These are phyloP conservation scores for Tetragonia tetragonoides DNA, from an alignment of 148 eudicot genomes.

Conservation along the genomic window DNA sequence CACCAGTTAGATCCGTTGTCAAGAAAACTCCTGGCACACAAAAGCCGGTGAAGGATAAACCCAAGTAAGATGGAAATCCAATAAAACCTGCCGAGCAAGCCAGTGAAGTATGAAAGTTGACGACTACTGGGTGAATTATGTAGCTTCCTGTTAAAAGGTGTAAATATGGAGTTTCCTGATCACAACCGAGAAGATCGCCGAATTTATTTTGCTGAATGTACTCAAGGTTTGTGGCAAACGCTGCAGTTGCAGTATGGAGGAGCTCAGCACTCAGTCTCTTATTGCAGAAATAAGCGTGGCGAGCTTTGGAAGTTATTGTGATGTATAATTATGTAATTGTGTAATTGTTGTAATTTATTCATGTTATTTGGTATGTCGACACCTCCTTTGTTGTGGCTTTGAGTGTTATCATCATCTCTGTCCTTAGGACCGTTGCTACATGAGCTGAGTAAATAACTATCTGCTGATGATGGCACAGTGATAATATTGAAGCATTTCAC, in stretches of 20 bases:
- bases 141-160: neutral
- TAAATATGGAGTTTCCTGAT: slow-evolving; percentile 26
- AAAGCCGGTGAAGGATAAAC: slow-evolving; percentile 41
- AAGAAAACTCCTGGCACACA: slow-evolving; percentile 41
- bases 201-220: neutral
- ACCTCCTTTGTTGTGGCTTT: neutral
- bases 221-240: slow-evolving; percentile 7
- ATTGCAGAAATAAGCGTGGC: slow-evolving; percentile 23
- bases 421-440: too few species aligned
- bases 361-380: slow-evolving; percentile 9
- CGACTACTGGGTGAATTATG: neutral
- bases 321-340: slow-evolving; percentile 1
- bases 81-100: slow-evolving; percentile 28
- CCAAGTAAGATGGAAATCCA: slow-evolving; percentile 35
- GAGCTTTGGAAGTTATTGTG: neutral
- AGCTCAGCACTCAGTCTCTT: neutral
- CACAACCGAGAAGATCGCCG: slow-evolving; percentile 1
- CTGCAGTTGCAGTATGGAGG: slow-evolving; percentile 4
- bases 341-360: slow-evolving; percentile 23
- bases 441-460: too few species aligned
- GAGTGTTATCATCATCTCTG: neutral
- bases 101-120: neutral
- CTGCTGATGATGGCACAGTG: too few species aligned
- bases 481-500: too few species aligned
- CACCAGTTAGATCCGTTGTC: slow-evolving; percentile 37